Base-by-base conservation (phyloP, 2,329 filamentous ascomycete species). In the Cladosporium sp. region DNA sequence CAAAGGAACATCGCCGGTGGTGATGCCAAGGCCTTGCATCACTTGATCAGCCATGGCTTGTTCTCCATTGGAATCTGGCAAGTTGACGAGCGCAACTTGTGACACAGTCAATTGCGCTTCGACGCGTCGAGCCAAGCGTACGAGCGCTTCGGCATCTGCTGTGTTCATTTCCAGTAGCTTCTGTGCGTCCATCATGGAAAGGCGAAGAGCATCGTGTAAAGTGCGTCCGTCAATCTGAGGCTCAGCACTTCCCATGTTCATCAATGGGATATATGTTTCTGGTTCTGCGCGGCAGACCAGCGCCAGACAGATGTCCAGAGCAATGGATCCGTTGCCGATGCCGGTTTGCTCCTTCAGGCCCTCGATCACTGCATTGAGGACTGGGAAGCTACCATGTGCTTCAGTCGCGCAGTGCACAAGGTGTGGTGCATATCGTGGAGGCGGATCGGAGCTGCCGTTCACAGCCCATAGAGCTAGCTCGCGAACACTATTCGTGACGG, bases 401-500 rank as follows among this genome's bases (percentile, higher is more conserved):
- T 82, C 80, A 35, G 83, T 71, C 0, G 81, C 83, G 0, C 81
- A 78, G 8, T 89, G 79, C 2, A 91, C 75, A 62, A 89, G 86
- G 4, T 86, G 83, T 67, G 91, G 88, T 0, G 87, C 89, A 69
- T 92, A 93, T 10, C 81, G 79, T 0, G 88, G 79, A 6, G 82
- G 81, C 54, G 80, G 77, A 60, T 75, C 78, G 19, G 81, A 75
- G 3, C 71, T 70, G n/a, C 75, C 74, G 2, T 49, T 77, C 71
- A 53, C 73, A 32, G 80, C 83, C 89, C 89, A 93, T 49, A 84
- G 79, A 1, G 86, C 78, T 4, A 92, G 79, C 1, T 77, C 78
- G 15, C 52, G 40, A 37, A 55, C 39, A 3, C 73, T 1, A 79
- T 80, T 45, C 12, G 36, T 42, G 24, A 57, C 45, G 22, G 54